These are phyloP conservation scores for Botrytis paeoniae DNA, from an alignment of 2,329 filamentous ascomycete genomes.

Conservation along the genomic window DNA sequence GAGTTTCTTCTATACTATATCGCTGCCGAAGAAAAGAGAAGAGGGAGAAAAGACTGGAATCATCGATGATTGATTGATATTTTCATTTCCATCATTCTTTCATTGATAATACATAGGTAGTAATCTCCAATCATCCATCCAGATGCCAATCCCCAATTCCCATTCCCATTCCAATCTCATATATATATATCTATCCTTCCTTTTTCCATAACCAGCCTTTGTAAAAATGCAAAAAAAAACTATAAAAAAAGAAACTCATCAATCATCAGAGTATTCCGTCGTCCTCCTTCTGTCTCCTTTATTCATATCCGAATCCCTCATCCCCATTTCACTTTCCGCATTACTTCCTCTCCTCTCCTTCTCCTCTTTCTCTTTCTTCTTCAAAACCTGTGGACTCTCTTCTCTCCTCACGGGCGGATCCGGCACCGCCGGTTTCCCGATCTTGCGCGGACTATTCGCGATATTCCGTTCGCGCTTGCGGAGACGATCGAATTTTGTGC, in stretches of 20 bases:
- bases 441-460: neutral
- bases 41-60: too few species aligned
- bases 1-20: too few species aligned
- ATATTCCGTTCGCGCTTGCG: neutral
- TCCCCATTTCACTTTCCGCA: neutral
- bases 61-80: too few species aligned
- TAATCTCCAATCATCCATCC: too few species aligned
- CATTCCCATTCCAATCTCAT: too few species aligned
- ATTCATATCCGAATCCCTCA: neutral
- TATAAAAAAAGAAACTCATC: neutral
- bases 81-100: too few species aligned
- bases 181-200: too few species aligned
- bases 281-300: neutral
- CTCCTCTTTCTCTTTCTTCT: neutral
- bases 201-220: neutral
- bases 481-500: neutral
- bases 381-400: neutral
- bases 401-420: neutral
- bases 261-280: neutral
- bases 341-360: neutral
- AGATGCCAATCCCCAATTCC: too few species aligned
- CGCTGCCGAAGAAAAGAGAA: too few species aligned
- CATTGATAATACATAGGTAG: too few species aligned
- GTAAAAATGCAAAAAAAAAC: neutral
- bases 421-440: neutral